A percentile compares a stretch with the other conserved stretches of the same genome.
Conservation (phyloP, 2,329 filamentous ascomycete species). For the Diaporthe australafricana region DNA sequence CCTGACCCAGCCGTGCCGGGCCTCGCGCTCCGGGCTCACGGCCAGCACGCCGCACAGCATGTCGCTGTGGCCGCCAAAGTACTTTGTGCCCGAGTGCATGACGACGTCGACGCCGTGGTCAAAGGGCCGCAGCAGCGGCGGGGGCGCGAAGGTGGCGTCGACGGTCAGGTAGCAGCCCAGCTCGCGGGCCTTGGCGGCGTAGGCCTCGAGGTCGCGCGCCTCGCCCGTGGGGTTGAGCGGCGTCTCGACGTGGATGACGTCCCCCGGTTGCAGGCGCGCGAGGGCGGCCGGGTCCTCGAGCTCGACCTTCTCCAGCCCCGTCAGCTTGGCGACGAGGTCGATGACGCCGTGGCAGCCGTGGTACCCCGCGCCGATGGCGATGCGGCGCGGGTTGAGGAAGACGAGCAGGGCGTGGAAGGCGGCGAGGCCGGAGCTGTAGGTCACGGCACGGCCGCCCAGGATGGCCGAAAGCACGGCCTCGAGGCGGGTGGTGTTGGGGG, state of each 20-base stretch:
- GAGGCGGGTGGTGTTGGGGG: conserved; percentile 85
- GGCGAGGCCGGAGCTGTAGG: conserved; percentile 86
- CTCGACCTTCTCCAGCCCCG: conserved; percentile 77
- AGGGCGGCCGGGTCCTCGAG: conserved; percentile 62
- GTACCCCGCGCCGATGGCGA: conserved; percentile 88
- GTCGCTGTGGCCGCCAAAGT: conserved; percentile 95
- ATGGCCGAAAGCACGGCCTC: conserved; percentile 84
- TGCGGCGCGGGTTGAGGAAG: conserved; percentile 82
- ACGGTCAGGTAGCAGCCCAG: conserved; percentile 83
- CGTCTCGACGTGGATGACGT: conserved; percentile 92
- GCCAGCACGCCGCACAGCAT: conserved; percentile 88
- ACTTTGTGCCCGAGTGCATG: conserved; percentile 96
- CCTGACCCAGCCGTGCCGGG: conserved; percentile 64
- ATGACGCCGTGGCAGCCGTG: conserved; percentile 95
- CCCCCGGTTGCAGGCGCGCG: conserved; percentile 78
- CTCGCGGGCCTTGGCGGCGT: conserved; percentile 77
- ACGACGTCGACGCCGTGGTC: conserved; percentile 83
- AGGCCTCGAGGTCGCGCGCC: conserved; percentile 78
- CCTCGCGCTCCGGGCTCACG: conserved; percentile 61
- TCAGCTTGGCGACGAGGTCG: conserved; percentile 77
- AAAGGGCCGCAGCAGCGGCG: conserved; percentile 89
- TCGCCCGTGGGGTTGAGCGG: conserved; percentile 92
- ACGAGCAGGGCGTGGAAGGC: conserved; percentile 90
- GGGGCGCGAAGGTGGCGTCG: conserved; percentile 93
- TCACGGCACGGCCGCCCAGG: conserved; percentile 76